Percentiles rank a stretch among this genome's conserved stretches.
Conservation (phyloP, 164 flowering plant species). For the Vitis rupestris region DNA sequence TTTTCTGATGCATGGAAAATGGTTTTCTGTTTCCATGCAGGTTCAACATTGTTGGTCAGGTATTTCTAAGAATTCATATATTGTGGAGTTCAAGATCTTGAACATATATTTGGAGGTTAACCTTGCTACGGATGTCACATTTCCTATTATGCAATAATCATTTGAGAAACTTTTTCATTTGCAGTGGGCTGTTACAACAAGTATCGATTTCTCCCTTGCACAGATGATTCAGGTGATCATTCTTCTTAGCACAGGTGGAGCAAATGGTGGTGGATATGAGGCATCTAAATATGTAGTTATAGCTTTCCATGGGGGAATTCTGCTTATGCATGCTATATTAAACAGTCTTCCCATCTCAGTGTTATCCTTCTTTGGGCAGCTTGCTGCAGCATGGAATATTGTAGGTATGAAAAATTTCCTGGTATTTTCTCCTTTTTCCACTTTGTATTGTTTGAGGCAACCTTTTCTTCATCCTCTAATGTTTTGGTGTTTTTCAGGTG, state of each 20-base stretch:
- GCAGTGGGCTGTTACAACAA: slow-evolving; percentile 99
- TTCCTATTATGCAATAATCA: slow-evolving; percentile 8
- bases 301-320: slow-evolving; percentile 65
- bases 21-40: slow-evolving; percentile 42
- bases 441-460: neutral
- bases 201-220: slow-evolving; percentile 88
- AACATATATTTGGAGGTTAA: slow-evolving; percentile 5
- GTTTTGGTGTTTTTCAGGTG: slow-evolving; percentile 49
- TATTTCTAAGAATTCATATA: slow-evolving; percentile 20
- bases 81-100: slow-evolving; percentile 8
- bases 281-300: slow-evolving; percentile 84
- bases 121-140: slow-evolving; percentile 1
- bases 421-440: neutral
- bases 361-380: slow-evolving; percentile 82
- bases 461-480: neutral
- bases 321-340: slow-evolving; percentile 68
- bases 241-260: slow-evolving; percentile 89
- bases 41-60: slow-evolving; percentile 99
- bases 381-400: slow-evolving; percentile 92
- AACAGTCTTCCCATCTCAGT: slow-evolving; percentile 84
- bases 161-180: slow-evolving; percentile 20
- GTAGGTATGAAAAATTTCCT: slow-evolving; percentile 43
- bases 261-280: slow-evolving; percentile 82
- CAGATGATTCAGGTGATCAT: slow-evolving; percentile 90
- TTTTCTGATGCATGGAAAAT: slow-evolving; percentile 4